Percentiles rank a stretch among this genome's conserved stretches.
Conservation (phyloP, 192 early-diverging fungal species). For the Funneliformis mosseae region DNA sequence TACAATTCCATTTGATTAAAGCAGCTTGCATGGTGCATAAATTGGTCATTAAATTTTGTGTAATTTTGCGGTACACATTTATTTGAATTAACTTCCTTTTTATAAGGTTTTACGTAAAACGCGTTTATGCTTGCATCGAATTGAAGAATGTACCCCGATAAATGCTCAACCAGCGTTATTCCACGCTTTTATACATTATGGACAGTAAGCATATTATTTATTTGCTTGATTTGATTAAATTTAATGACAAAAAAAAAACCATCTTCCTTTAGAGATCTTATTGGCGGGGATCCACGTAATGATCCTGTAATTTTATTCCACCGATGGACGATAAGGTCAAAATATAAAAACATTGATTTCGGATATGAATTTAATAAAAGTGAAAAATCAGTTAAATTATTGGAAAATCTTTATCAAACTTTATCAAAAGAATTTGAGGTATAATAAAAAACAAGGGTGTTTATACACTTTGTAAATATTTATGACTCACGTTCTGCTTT, state of each 20-base stretch:
- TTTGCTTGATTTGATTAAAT: not conserved
- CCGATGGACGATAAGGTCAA: slow-evolving; percentile 23
- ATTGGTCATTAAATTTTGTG: not conserved
- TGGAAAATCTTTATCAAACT: slow-evolving; percentile 18
- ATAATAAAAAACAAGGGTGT: not conserved
- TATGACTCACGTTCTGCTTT: not conserved
- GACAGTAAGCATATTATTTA: not conserved
- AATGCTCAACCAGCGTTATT: slow-evolving; percentile 5
- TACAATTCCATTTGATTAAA: slow-evolving; percentile 7
- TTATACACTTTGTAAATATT: not conserved
- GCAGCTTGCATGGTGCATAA: not conserved
- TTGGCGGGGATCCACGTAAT: not conserved
- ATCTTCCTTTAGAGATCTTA: not conserved
- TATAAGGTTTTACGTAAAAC: slow-evolving; percentile 21
- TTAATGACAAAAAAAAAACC: not conserved
- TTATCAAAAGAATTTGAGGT: slow-evolving; percentile 20
- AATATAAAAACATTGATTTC: not conserved
- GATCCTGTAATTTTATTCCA: slow-evolving; percentile 16
- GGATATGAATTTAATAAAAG: slow-evolving; percentile 20
- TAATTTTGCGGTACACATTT: not conserved
- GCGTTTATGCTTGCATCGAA: not conserved
- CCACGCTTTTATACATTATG: not conserved
- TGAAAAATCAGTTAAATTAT: not conserved
- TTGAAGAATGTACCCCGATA: slow-evolving; percentile 2
- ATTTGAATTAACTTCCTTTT: not conserved